Evolutionary conservation across 2,329 filamentous ascomycete species (phyloP).

Genomic region (Xylariaceae sp.): DNA sequence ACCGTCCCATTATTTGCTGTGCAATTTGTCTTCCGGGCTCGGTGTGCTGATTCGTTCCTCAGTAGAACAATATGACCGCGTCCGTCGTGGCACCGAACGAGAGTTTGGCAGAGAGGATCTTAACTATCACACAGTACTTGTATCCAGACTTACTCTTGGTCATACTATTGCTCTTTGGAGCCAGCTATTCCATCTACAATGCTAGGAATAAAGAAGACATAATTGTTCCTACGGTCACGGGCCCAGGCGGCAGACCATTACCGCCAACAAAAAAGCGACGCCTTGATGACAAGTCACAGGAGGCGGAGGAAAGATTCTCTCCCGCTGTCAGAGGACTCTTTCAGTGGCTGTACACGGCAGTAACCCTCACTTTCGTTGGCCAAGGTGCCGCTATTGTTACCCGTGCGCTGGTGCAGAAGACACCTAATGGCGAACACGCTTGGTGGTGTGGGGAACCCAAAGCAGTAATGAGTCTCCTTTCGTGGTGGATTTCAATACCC

Average conservation of each 20-base stretch:
- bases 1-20: slow-evolving; percentile 20
- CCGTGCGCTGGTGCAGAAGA: slow-evolving; percentile 69
- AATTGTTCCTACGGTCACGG: slow-evolving; percentile 59
- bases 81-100: slow-evolving; percentile 38
- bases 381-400: slow-evolving; percentile 75
- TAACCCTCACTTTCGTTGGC: slow-evolving; percentile 76
- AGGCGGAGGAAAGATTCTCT: slow-evolving; percentile 46
- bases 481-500: not conserved
- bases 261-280: slow-evolving; percentile 68
- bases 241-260: slow-evolving; percentile 88
- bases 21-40: not conserved
- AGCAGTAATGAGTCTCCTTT: slow-evolving; percentile 36
- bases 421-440: slow-evolving; percentile 36
- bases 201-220: slow-evolving; percentile 56
- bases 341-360: slow-evolving; percentile 72
- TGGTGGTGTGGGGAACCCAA: slow-evolving; percentile 43
- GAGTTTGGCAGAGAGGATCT: slow-evolving; percentile 49
- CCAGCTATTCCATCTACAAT: slow-evolving; percentile 59
- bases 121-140: slow-evolving; percentile 55
- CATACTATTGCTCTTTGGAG: slow-evolving; percentile 57
- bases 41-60: slow-evolving; percentile 33
- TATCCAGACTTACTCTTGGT: slow-evolving; percentile 60
- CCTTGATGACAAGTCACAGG: slow-evolving; percentile 52
- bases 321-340: slow-evolving; percentile 62
- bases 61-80: slow-evolving; percentile 41